Evolutionary conservation across 2,329 filamentous ascomycete genomes (phyloP).

Genomic region (Tolypocladium inflatum): DNA sequence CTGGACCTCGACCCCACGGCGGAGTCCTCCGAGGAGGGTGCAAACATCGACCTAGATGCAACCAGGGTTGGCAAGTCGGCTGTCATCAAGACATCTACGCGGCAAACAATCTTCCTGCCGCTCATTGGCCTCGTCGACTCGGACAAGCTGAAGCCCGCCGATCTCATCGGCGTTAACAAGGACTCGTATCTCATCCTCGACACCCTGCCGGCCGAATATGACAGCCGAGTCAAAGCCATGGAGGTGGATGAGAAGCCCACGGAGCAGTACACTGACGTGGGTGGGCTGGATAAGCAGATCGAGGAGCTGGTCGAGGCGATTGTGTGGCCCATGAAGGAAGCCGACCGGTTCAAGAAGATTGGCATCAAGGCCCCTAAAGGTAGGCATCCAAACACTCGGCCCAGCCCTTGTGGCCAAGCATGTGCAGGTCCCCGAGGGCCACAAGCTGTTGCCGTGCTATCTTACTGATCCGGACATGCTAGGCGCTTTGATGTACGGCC

Average conservation of each 20-base stretch:
- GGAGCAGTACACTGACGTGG: conserved; percentile 97
- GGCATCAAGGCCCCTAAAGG: conserved; percentile 99
- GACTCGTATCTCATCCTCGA: conserved; percentile 97
- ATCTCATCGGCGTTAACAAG: conserved; percentile 97
- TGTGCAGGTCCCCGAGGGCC: neutral
- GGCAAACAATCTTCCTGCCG: conserved; percentile 96
- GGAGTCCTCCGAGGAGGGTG: conserved; percentile 93
- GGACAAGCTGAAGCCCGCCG: conserved; percentile 86
- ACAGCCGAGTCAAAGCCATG: conserved; percentile 99
- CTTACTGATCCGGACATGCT: neutral
- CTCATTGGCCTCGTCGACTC: conserved; percentile 96
- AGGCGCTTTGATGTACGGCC: conserved; percentile 98
- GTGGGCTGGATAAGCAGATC: conserved; percentile 96
- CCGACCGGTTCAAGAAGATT: conserved; percentile 98
- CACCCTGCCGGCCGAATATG: conserved; percentile 93
- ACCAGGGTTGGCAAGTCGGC: conserved; percentile 95
- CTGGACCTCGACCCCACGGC: conserved; percentile 92
- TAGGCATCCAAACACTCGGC: conserved; percentile 28
- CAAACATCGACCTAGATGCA: conserved; percentile 96
- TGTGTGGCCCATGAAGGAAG: conserved; percentile 99
- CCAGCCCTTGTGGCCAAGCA: neutral
- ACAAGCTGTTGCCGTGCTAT: neutral
- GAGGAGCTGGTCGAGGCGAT: conserved; percentile 97
- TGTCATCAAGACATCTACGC: conserved; percentile 97
- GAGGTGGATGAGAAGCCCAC: conserved; percentile 99